Conservation (phyloP, 495 filamentous ascomycete genomes). For the Letharia lupina region DNA sequence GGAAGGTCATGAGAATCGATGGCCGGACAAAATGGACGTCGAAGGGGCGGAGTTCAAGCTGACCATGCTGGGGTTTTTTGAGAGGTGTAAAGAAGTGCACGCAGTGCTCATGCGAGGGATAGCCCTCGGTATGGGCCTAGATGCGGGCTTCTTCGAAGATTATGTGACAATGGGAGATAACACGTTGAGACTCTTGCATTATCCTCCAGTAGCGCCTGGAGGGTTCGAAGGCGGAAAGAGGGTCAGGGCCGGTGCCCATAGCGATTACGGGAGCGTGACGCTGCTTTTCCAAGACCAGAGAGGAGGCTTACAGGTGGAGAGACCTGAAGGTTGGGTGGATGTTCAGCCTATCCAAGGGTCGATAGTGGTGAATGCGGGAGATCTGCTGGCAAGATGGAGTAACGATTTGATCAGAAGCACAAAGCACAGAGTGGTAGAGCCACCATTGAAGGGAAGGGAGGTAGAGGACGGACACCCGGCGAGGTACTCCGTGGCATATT, state of each 20-base stretch:
- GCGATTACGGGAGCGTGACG: constrained; percentile 83
- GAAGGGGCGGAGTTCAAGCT: constrained; percentile 59
- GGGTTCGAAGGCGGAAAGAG: constrained; percentile 67
- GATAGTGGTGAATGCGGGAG: constrained; percentile 86
- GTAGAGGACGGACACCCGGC: constrained; percentile 35
- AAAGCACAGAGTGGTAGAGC: constrained; percentile 82
- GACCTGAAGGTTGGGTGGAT: constrained; percentile 62
- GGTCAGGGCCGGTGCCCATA: constrained; percentile 78
- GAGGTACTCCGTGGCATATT: constrained; percentile 57
- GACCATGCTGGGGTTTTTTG: constrained; percentile 65
- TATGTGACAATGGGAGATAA: constrained; percentile 72
- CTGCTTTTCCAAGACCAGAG: constrained; percentile 79
- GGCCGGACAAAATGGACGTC: constrained; percentile 50
- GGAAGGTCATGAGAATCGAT: constrained; percentile 61
- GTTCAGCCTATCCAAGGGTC: constrained; percentile 75
- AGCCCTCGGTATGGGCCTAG: constrained; percentile 71
- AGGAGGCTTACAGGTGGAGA: constrained; percentile 79
- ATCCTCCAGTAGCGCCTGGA: constrained; percentile 59
- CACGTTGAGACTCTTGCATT: constrained; percentile 81
- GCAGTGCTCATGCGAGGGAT: constrained; percentile 79
- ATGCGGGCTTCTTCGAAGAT: constrained; percentile 65
- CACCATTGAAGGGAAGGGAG: constrained; percentile 38
- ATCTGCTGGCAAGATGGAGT: constrained; percentile 80
- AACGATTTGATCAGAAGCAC: constrained; percentile 87
- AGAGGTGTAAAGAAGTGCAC: constrained; percentile 65